Evolutionary conservation across 1,284 basidiomycete species (phyloP).

Genomic region (Pseudozyma tsukubaensis): DNA sequence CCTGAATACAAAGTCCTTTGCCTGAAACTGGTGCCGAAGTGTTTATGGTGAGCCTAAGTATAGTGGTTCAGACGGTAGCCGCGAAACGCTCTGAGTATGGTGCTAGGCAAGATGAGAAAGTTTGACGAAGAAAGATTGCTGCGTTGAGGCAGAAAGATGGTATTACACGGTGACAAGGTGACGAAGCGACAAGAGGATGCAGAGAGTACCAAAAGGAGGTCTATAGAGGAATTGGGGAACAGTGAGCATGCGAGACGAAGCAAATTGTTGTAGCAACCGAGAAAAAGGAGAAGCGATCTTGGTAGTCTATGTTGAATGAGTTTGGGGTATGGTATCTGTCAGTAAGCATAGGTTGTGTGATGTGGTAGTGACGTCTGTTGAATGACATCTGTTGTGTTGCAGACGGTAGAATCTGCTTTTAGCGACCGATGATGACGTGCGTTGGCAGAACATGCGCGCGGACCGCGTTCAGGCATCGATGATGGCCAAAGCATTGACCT

Average conservation of each 20-base stretch:
- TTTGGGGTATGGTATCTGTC: not conserved
- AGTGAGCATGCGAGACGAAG: not conserved
- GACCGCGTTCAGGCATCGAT: constrained; percentile 19
- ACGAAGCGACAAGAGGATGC: not conserved
- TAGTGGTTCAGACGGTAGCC: too few relatives aligned
- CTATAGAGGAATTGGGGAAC: not conserved
- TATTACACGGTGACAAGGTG: constrained; percentile 1
- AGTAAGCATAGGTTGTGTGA: too few relatives aligned
- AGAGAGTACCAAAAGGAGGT: not conserved
- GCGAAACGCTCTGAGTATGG: too few relatives aligned
- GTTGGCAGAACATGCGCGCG: too few relatives aligned
- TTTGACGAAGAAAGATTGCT: not conserved
- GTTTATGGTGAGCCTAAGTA: too few relatives aligned
- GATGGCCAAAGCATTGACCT: constrained; percentile 70
- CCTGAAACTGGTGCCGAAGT: too few relatives aligned
- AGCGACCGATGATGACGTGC: too few relatives aligned
- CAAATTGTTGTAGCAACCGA: constrained; percentile 2
- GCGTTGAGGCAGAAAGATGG: constrained; percentile 15
- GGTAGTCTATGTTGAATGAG: constrained; percentile 6
- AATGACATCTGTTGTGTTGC: not conserved
- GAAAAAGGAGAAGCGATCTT: not conserved
- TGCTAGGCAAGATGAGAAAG: not conserved
- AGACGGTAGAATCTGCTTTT: too few relatives aligned
- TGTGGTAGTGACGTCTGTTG: constrained; percentile 9
- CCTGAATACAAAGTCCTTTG: too few relatives aligned